Base-by-base conservation (phyloP, 164 flowering plant species). In the Magnolia kwangsiensis region DNA sequence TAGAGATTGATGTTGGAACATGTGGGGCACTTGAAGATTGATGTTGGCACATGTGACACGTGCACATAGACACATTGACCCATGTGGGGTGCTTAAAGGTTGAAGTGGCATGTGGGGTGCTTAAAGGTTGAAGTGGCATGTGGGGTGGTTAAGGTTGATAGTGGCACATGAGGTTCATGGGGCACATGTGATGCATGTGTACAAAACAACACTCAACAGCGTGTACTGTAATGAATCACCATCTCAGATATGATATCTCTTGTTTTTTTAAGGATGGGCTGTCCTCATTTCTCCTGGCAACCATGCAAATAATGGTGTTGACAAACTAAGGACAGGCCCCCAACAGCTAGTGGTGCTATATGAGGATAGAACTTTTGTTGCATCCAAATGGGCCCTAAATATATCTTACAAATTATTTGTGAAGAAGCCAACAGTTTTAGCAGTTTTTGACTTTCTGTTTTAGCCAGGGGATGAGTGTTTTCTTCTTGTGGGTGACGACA, bases 391-490 rank as follows among this genome's bases (percentile, higher is more conserved):
- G 61, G 11, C 61, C 45, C 61, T 11, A 55, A 55, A 55, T 55
- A 3, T 55, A 55, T 55, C 18, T 11, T 14, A 0, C 61, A 11
- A 11, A 11, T 55, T 16, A 11, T 55, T 55, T 8, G 18, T 55
- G 13, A 11, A 11, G 61, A 55, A 7, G 51, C 50, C 59, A 21
- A 19, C 50, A 11, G 27, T 8, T 66, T 29, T 65, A 24, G 23
- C 23, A 1, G 49, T 8, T 59, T 45, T 67, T 51, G 8, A 9
- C 71, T 18, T 74, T 23, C 66, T 67, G 67, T 71, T 74, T 80
- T 81, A 96, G 99, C 72, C 81, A 81, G 99, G 96, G 69, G 93
- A 87, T 79, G 94, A 87, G 81, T 94, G 97, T 77, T 96, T 87
- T 80, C 95, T 96, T 67, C 72, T 86, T 71, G 75, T 96, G 83